phyloP scores from a whole-genome alignment of 306 rosid genomes.

The Ziziphus jujuba region DNA sequence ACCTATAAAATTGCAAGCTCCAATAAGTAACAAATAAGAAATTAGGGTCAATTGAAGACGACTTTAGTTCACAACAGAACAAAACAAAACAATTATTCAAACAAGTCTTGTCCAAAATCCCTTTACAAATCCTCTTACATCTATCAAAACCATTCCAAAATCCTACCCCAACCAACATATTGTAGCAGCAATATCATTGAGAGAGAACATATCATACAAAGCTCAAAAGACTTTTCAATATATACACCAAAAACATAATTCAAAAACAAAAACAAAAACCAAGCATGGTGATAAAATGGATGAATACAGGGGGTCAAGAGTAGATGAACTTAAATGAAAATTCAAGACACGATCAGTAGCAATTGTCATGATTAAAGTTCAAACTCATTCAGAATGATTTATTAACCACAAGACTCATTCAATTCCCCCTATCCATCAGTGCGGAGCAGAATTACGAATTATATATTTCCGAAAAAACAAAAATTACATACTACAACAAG shows the following conservation, averaged over 20 bases:
- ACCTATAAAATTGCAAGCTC: slow-evolving; percentile 10
- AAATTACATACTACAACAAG: neutral
- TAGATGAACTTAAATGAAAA: slow-evolving; percentile 2
- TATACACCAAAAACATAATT: neutral
- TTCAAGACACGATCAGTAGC: neutral
- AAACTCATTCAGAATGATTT: neutral
- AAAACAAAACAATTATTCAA: slow-evolving; percentile 8
- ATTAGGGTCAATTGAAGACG: neutral
- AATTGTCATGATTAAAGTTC: neutral
- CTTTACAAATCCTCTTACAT: neutral
- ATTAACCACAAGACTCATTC: slow-evolving; percentile 2
- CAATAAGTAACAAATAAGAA: slow-evolving; percentile 17
- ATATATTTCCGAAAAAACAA: neutral
- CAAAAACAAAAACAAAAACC: neutral
- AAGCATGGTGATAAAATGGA: neutral
- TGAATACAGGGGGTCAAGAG: neutral
- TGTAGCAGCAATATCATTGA: neutral
- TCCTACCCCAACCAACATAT: neutral
- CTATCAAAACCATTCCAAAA: slow-evolving; percentile 4
- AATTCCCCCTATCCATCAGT: neutral
- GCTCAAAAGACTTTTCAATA: neutral
- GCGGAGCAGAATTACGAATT: neutral
- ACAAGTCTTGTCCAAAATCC: neutral
- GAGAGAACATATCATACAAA: neutral
- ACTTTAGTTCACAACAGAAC: slow-evolving; percentile 7